These are phyloP conservation scores for Chloroidium sp. DNA, from an alignment of 163 green algal genomes.

Conservation along the genomic window DNA sequence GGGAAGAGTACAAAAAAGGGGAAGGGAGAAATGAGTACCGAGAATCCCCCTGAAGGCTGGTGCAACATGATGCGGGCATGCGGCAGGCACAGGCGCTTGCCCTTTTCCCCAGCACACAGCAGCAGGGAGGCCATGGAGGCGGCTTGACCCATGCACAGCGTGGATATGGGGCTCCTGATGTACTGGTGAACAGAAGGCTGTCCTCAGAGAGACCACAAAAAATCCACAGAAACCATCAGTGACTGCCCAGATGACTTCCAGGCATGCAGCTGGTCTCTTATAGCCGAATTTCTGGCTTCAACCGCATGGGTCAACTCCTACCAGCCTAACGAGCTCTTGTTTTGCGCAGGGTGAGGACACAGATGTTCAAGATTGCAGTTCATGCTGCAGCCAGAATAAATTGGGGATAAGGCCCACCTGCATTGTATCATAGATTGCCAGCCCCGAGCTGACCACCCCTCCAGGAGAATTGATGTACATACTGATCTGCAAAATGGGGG, in stretches of 20 bases:
- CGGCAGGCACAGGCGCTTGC: constrained; percentile 67
- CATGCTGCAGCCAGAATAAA: neutral
- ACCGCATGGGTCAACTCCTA: too few species aligned
- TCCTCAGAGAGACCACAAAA: too few species aligned
- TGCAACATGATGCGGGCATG: constrained; percentile 91
- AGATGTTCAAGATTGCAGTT: too few species aligned
- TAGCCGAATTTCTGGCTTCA: too few species aligned
- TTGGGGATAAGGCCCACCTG: constrained; percentile 32
- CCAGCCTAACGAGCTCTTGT: too few species aligned
- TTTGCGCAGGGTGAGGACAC: too few species aligned
- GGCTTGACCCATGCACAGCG: constrained; percentile 78
- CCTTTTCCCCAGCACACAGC: constrained; percentile 64
- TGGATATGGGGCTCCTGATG: constrained; percentile 64
- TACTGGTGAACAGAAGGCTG: constrained; percentile 44
- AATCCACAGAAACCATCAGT: too few species aligned
- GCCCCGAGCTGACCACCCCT: constrained; percentile 82
- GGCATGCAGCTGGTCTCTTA: too few species aligned
- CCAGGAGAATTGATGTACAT: constrained; percentile 98
- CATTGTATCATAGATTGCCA: constrained; percentile 99
- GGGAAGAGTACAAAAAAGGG: neutral
- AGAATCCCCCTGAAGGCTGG: constrained; percentile 66
- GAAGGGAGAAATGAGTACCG: constrained; percentile 21
- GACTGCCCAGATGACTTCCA: too few species aligned
- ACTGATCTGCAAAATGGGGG: constrained; percentile 55
- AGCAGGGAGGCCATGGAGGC: constrained; percentile 90